phyloP scores from a whole-genome alignment of 495 filamentous ascomycete genomes.

The Lepraria neglecta region DNA sequence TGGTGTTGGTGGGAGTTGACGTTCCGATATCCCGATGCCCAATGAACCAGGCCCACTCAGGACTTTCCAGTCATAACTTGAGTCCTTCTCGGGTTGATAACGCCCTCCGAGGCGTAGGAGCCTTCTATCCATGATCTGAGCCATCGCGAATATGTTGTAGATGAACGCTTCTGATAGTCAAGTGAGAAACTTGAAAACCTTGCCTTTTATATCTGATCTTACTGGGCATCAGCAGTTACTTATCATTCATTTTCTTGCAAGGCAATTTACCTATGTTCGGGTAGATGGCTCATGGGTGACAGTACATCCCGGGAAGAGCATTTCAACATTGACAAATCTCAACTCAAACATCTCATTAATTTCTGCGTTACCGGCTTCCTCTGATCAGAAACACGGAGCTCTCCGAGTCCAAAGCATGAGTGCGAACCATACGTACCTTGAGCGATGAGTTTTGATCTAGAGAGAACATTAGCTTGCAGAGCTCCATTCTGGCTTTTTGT shows the following conservation, averaged over 20 bases:
- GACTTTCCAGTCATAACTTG: not conserved
- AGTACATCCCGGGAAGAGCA: not conserved
- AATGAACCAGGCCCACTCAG: too few species aligned
- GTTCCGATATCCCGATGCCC: not conserved
- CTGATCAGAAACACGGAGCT: too few species aligned
- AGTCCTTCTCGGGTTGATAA: too few species aligned
- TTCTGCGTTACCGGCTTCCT: too few species aligned
- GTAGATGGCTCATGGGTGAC: not conserved
- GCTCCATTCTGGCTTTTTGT: too few species aligned
- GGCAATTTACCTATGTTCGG: not conserved
- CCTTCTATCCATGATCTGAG: not conserved
- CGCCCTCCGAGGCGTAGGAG: not conserved
- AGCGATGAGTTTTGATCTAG: too few species aligned
- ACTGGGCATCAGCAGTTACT: not conserved
- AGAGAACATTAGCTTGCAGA: too few species aligned
- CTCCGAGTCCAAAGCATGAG: too few species aligned
- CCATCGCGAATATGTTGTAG: too few species aligned
- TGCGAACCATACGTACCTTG: too few species aligned
- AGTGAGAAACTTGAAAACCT: not conserved
- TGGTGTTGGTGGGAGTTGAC: not conserved
- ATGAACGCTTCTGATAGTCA: not conserved
- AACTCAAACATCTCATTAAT: too few species aligned
- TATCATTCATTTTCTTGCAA: not conserved
- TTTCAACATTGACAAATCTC: not conserved
- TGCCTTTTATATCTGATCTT: too few species aligned